Evolutionary conservation across 2,329 filamentous ascomycete genomes (phyloP), one percentile per base, ranked within the genome.

Genomic region (Plenodomus biglobosus): DNA sequence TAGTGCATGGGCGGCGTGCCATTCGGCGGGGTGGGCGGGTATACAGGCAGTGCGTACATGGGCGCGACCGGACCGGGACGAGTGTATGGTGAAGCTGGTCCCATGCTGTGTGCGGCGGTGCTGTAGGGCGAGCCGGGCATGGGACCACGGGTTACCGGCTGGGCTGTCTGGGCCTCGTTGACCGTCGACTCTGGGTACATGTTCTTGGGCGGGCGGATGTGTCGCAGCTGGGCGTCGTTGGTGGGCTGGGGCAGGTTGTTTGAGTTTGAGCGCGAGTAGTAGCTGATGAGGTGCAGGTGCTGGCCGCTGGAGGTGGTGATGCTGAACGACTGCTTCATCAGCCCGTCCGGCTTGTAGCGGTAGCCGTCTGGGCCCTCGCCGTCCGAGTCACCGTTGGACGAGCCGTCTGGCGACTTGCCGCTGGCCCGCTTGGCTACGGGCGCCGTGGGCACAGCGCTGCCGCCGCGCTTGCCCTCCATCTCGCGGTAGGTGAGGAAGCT

Each of bases 261-360:
- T 21, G 88, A 84, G 49, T 90, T 85, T 21, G 89, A 88, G 46
- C 92, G 83, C 3, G 91, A 88, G 73, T 92, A 97, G 76, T 99
- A 99, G 63, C 92, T 96, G 75, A 99, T 99, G 42, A 99, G 82
- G 75, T 99, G 94, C 1, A 99, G 84, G 69, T 97, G 94, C 64
- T 96, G 91, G 57, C 90, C 84, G 32, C 81, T 85, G 1, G 88
- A 90, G 1, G 94, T 97, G 18, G 92, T 96, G 75, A 99, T 97
- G 76, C 92, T 97, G 80, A 97, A 99, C 0, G 94, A 97, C 75
- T 99, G 94, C 81, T 99, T 99, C 91, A 97, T 96, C 3, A 99
- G 81, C 0, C 94, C 94, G 65, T 99, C 94, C 8, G 89, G 79
- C 96, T 99, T 46, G 78, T 79, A 64, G 18, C 70, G 66, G 46